Evolutionary conservation across 805 yeast genomes (phyloP), one percentile per base, ranked within the genome.

Genomic region (Saccharomycopsis fibuligera): DNA sequence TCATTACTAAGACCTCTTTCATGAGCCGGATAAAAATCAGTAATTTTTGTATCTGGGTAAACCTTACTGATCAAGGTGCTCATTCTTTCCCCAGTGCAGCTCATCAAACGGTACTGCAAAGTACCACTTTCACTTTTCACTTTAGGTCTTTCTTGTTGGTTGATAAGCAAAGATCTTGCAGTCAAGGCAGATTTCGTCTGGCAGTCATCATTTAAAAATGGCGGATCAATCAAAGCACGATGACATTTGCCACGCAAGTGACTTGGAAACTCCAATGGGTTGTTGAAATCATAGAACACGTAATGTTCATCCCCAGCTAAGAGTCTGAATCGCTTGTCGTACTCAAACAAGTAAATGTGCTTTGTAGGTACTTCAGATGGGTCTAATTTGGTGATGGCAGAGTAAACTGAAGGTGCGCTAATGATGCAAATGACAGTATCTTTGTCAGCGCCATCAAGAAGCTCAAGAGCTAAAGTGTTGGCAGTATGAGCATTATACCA

Each of bases 31-130:
- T 65, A 61, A 61, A 84, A 89, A 31, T 73, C 68, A 0, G 96
- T 89, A 45, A 80, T 71, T 21, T 67, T 58, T 1, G 83, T 72
- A 39, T 74, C 85, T 4, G 88, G 86, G 58, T 87, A 88, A 16
- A 74, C 74, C 43, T 72, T 66, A 30, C 67, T 60, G 31, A 88
- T 77, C n/a, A 83, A 64, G 2, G 74, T 74, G 21, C 71, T 69
- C 90, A 90, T 89, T 62, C 96, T 74, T 66, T 89, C 96, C 33
- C 96, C 96, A 1, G 97, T 89, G 55, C 91, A 84, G 3, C 85
- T 75, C n/a, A 87, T 73, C 31, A 85, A 60, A 56, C 76, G 75
- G 56, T 72, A 74, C 49, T 68, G 67, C 10, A 55, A 43, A 27
- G 56, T 69, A 1, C 82, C 82, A 10, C 55, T 57, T 50, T 61